A percentile compares a stretch with the other conserved stretches of the same genome.
These are phyloP conservation scores for Plantago ovata DNA, from an alignment of 257 asterid species.

Conservation along the genomic window DNA sequence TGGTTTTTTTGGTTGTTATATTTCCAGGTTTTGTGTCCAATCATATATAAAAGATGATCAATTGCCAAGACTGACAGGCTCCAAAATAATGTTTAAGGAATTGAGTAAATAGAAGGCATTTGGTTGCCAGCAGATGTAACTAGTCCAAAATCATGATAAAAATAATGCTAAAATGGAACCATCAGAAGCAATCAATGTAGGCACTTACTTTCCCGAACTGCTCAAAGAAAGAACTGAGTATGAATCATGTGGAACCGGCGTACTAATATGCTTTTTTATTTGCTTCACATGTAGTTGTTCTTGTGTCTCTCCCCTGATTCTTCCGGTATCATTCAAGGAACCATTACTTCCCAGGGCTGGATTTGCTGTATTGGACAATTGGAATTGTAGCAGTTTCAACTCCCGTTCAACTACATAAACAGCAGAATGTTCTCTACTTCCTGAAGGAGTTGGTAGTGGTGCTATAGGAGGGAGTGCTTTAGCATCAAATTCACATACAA, in stretches of 20 bases:
- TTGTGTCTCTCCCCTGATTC: constrained; percentile 79
- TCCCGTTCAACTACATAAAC: constrained; percentile 90
- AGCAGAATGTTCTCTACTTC: constrained; percentile 87
- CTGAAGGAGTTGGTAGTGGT: constrained; percentile 81
- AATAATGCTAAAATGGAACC: constrained; percentile 13
- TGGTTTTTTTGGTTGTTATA: too few relatives aligned
- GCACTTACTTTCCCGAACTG: constrained; percentile 98
- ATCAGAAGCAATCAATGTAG: constrained; percentile 7
- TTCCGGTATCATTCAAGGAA: constrained; percentile 78
- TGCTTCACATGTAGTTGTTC: constrained; percentile 94
- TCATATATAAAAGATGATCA: too few relatives aligned
- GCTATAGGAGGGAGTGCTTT: constrained; percentile 92
- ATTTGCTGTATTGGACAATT: constrained; percentile 69
- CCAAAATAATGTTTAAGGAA: too few relatives aligned
- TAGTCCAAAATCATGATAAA: not conserved
- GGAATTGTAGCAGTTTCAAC: constrained; percentile 85
- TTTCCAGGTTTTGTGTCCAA: too few relatives aligned
- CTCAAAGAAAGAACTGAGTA: constrained; percentile 92
- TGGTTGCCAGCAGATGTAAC: too few relatives aligned
- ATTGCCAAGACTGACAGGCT: too few relatives aligned
- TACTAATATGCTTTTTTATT: constrained; percentile 81
- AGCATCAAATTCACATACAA: constrained; percentile 93
- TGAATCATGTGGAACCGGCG: constrained; percentile 98
- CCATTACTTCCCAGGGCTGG: constrained; percentile 95
- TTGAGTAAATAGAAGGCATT: too few relatives aligned